Evolutionary conservation across 306 rosid genomes (phyloP).

Genomic region (Gastrolobium bilobum): DNA sequence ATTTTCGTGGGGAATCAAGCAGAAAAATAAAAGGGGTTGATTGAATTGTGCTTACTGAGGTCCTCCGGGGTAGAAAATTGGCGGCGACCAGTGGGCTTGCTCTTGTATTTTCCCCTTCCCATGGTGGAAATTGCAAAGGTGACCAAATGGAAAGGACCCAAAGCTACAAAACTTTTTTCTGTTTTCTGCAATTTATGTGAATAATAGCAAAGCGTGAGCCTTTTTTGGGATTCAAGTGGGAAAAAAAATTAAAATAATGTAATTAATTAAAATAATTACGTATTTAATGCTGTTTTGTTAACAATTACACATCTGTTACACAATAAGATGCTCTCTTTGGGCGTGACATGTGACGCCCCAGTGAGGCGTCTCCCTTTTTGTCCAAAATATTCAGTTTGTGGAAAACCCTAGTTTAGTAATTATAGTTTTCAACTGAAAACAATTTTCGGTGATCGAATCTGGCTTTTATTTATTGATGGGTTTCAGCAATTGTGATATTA

Average conservation of each 20-base stretch:
- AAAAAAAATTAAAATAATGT: no score
- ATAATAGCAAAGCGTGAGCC: not conserved
- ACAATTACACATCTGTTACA: no score
- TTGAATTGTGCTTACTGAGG: constrained; percentile 60
- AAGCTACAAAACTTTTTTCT: not conserved
- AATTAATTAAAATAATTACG: no score
- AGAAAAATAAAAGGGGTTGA: constrained; percentile 13
- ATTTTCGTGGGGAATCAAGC: constrained; percentile 7
- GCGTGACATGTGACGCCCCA: no score
- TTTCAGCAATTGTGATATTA: no score
- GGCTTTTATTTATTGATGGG: not conserved
- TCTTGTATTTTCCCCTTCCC: constrained; percentile 96
- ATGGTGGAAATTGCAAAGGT: constrained; percentile 49
- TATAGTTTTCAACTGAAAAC: not conserved
- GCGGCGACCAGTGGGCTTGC: constrained; percentile 96
- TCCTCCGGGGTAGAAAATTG: constrained; percentile 87
- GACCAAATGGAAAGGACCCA: constrained; percentile 8
- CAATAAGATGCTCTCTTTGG: no score
- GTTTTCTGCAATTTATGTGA: not conserved
- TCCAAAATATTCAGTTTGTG: constrained; percentile 8
- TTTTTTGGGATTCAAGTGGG: constrained; percentile 23
- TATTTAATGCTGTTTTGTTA: no score
- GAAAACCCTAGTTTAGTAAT: constrained; percentile 29
- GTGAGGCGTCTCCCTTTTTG: no score
- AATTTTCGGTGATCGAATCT: constrained; percentile 2